Evolutionary conservation across 257 asterid genomes (phyloP), one percentile per base, ranked within the genome.

Genomic region (Nicotiana sylvestris): DNA sequence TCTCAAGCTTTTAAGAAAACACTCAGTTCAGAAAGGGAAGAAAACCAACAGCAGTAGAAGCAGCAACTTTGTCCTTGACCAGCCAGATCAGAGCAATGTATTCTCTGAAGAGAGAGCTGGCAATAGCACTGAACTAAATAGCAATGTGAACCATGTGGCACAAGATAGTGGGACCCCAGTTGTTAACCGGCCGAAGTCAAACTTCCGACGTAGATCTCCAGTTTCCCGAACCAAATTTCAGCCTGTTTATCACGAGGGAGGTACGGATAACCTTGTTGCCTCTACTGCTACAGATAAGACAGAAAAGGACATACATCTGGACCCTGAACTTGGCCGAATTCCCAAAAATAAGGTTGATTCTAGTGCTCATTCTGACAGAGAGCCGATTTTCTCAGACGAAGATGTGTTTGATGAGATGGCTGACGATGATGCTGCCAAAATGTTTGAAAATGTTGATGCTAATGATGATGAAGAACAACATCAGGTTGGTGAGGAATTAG

Each of bases 1-100:
- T 79, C 93, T 96, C 76, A 92, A 91, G 95, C 98, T 94, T 82
- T 78, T 96, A 80, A 90, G 98, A 88, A 94, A 94, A 78, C 99
- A 94, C 85, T 91, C 98, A 0, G 92, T 92, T 81, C 97, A 92
- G 84, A 95, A 93, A 86, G 94, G 92, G 83, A 93, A 90, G 90
- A 91, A 85, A 86, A 90, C 85, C 80, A 85, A 69, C 30, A 83
- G 60, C 66, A 82, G 53, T 69, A 76, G 85, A 76, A 86, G 76
- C 77, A 90, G 85, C 62, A 95, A 91, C 81, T 92, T 93, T 88
- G 87, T 89, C 80, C 87, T 86, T 58, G 93, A 92, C 81, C 92
- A 89, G 76, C 81, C 88, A 0, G 94, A 88, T 69, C 87, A 88
- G 81, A 80, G 77, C 80, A 84, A 43, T 33, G 79, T 85, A 3